A percentile compares a stretch with the other conserved stretches of the same genome.
Evolutionary conservation across 129 eudicot species (phyloP).

Genomic region (Artemisia annua): DNA sequence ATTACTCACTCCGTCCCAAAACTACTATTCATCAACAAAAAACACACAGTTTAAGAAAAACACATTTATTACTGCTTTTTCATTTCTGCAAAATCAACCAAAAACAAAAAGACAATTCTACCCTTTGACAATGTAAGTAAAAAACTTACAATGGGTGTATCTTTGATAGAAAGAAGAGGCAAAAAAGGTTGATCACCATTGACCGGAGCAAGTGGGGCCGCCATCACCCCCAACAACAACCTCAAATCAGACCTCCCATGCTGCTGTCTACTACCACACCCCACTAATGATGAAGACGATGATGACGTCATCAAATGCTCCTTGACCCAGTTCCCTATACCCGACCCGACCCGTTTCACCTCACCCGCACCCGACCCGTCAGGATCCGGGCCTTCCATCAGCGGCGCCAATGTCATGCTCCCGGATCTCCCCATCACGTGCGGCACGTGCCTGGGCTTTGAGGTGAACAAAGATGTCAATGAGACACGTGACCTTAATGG

Average conservation of each 20-base stretch:
- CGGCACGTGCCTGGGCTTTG: too few species aligned
- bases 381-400: conserved; percentile 91
- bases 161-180: conserved; percentile 76
- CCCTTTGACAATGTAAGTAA: too few species aligned
- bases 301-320: conserved; percentile 54
- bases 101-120: too few species aligned
- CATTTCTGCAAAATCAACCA: too few species aligned
- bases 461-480: conserved; percentile 22
- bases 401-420: conserved; percentile 63
- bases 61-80: too few species aligned
- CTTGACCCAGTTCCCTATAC: conserved; percentile 63
- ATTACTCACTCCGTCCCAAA: too few species aligned
- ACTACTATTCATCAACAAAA: too few species aligned
- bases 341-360: conserved; percentile 65
- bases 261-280: background rate
- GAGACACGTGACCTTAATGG: conserved; percentile 51
- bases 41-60: too few species aligned
- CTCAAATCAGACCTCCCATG: conserved; percentile 72
- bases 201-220: conserved; percentile 83
- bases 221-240: conserved; percentile 84
- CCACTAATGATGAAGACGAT: conserved; percentile 37
- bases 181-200: conserved; percentile 57
- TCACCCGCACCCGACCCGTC: conserved; percentile 41
- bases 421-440: conserved; percentile 54
- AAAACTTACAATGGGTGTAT: conserved; percentile 87